Evolutionary conservation across 352 stramenopile species (phyloP), one percentile per base, ranked within the genome.

Genomic region (Phytophthora europaea): DNA sequence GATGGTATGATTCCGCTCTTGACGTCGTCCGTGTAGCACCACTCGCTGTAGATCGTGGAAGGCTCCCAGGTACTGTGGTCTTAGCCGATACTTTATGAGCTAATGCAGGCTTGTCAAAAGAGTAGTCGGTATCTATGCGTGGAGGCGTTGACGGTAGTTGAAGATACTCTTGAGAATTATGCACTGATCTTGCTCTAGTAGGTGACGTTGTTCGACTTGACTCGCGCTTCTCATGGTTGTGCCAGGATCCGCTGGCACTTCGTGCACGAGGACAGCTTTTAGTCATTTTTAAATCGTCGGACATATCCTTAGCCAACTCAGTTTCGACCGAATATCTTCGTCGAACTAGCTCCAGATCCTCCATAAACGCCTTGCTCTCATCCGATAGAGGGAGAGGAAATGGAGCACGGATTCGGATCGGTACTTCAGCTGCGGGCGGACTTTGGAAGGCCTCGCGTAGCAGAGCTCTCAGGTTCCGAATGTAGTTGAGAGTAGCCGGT

Each of bases 301-400:
- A 52, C n/a, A 52, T 0, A 16, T 23, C n/a, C 9, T 23, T 23
- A 9, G 6, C 45, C n/a, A 51, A 23, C 16, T 51, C 45, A n/a
- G n/a, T 51, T 20, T n/a, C 45, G 8, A 20, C 45, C 9, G 45
- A 20, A 22, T 6, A 26, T n/a, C 23, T 13, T 10, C 53, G 26
- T 3, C 16, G 26, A 18, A 10, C 57, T 16, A 13, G 4, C 4
- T 55, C 33, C 12, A 75, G 13, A 4, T 57, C 53, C 9, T 61
- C 50, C 43, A 75, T 38, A 23, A 59, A 62, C 15, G n/a, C 33
- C 3, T n/a, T 52, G 50, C 61, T 75, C 34, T 70, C 54, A 10
- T 18, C 43, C 12, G 67, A 70, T 22, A 70, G 18, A 34, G 61
- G 54, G 5, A 70, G 47, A 5, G 45, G 18, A 45, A 75, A 55